These are phyloP conservation scores for Thalassiosira profunda DNA, from an alignment of 108 stramenopile genomes.

Conservation along the genomic window DNA sequence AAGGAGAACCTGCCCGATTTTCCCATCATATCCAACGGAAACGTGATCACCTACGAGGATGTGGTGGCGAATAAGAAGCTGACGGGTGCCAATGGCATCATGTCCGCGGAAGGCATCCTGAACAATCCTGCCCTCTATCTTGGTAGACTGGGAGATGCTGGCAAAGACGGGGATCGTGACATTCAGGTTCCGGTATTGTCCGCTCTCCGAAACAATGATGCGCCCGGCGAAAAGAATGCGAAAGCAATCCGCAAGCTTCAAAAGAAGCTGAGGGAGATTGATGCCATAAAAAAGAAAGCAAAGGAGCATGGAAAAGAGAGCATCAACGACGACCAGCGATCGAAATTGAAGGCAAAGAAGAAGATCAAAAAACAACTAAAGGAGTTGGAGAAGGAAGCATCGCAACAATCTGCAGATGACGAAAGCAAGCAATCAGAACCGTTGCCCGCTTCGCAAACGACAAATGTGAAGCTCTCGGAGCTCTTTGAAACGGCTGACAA, in stretches of 20 bases:
- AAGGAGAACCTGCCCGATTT: conserved; percentile 50
- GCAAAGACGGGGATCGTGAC: conserved; percentile 18
- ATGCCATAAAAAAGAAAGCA: conserved; percentile 49
- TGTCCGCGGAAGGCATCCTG: conserved; percentile 94
- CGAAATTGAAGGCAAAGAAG: conserved; percentile 53
- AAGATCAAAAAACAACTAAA: conserved; percentile 32
- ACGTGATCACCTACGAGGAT: conserved; percentile 86
- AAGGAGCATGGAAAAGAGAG: conserved; percentile 29
- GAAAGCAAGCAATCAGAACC: background rate
- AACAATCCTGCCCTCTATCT: conserved; percentile 93
- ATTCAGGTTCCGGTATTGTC: conserved; percentile 24
- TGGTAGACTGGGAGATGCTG: conserved; percentile 47
- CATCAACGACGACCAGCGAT: conserved; percentile 56
- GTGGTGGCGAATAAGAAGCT: conserved; percentile 63
- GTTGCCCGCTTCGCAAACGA: conserved; percentile 1
- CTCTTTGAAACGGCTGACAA: conserved; percentile 44
- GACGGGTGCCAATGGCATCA: conserved; percentile 89
- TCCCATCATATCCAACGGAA: conserved; percentile 91
- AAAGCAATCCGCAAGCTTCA: conserved; percentile 39
- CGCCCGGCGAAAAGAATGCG: background rate
- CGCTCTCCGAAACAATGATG: conserved; percentile 20
- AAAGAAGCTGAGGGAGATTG: conserved; percentile 73
- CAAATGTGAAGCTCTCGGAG: conserved; percentile 41
- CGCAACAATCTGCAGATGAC: background rate
- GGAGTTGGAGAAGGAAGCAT: background rate